Evolutionary conservation across 352 stramenopile genomes (phyloP).

Genomic region (Globisporangium splendens): DNA sequence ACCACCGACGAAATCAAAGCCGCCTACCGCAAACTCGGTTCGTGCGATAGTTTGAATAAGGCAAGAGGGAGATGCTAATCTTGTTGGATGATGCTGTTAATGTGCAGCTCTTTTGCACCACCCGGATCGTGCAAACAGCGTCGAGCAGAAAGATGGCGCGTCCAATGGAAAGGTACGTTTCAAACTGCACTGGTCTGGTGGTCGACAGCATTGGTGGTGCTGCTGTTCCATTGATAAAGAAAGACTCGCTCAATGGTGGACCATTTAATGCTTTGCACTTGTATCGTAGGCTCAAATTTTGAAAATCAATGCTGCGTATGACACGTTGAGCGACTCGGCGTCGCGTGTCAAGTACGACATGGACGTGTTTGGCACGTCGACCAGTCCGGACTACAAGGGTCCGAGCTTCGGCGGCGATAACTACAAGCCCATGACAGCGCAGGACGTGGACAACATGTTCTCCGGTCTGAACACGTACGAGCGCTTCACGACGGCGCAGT

Average conservation of each 20-base stretch:
- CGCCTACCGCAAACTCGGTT: slow-evolving; percentile 68
- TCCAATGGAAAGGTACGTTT: slow-evolving; percentile 26
- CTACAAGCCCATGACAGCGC: slow-evolving; percentile 67
- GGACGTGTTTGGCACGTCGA: slow-evolving; percentile 61
- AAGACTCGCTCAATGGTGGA: no score
- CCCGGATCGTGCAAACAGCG: slow-evolving; percentile 54
- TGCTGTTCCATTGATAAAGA: no score
- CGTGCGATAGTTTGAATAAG: no score
- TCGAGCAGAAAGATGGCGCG: slow-evolving; percentile 17
- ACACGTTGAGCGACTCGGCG: slow-evolving; percentile 47
- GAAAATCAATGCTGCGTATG: slow-evolving; percentile 74
- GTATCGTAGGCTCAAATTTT: slow-evolving; percentile 52
- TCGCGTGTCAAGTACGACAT: slow-evolving; percentile 64
- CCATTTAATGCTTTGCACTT: no score
- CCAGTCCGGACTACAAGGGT: slow-evolving; percentile 24
- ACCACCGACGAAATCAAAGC: slow-evolving; percentile 71
- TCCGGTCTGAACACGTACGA: slow-evolving; percentile 65
- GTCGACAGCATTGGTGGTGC: background rate
- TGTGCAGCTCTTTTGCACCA: slow-evolving; percentile 61
- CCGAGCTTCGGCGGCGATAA: slow-evolving; percentile 12
- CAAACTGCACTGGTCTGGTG: background rate
- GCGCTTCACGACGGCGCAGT: slow-evolving; percentile 76
- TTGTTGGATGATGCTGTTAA: background rate
- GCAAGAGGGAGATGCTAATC: background rate
- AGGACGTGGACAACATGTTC: slow-evolving; percentile 77